Evolutionary conservation across 768 basidiomycete species (phyloP), one percentile per base, ranked within the genome.

Genomic region (Agrocybe praecox): DNA sequence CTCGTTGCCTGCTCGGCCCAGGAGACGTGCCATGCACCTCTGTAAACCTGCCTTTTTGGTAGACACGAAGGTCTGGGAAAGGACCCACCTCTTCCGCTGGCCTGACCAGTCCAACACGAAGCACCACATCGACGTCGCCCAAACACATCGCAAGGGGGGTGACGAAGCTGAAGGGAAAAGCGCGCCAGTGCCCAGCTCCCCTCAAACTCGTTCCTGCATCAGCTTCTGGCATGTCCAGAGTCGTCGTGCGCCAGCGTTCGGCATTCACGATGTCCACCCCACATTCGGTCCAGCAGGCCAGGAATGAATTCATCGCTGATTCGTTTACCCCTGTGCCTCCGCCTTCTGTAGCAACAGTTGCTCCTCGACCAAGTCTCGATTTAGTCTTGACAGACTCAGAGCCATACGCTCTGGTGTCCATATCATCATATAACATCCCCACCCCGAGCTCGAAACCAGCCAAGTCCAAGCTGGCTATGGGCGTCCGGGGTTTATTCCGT

Each of bases 101-200:
- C 12, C 6, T 5, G n/a, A 6, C 36, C 6, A 40, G 36, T 12
- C 36, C 36, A 14, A 40, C 36, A 19, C 60, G 67, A 10, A 61
- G 68, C 32, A 62, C 68, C 34, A 23, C 42, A 15, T 53, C 46
- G 17, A 21, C 40, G 14, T 40, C 36, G 10, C 23, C 36, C 11
- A 24, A 43, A 4, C 6, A 22, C 23, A 18, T 9, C 40, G 24
- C n/a, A 7, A 34, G 33, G 42, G 44, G 19, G 49, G 33, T 52
- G 24, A 21, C 42, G 40, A 62, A 62, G 34, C 52, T 47, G 10
- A 56, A 57, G 14, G 64, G 70, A 14, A 68, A 73, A 26, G 67
- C 69, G 2, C 63, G 74, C 24, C 62, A 74, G 8, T 65, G 74
- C 14, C 76, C 77, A 11, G 70, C 77, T 1, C 77, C 77, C 3